A percentile compares a stretch with the other conserved stretches of the same genome.
phyloP scores from a whole-genome alignment of 129 eudicot species.

The Scalesia atractyloides region DNA sequence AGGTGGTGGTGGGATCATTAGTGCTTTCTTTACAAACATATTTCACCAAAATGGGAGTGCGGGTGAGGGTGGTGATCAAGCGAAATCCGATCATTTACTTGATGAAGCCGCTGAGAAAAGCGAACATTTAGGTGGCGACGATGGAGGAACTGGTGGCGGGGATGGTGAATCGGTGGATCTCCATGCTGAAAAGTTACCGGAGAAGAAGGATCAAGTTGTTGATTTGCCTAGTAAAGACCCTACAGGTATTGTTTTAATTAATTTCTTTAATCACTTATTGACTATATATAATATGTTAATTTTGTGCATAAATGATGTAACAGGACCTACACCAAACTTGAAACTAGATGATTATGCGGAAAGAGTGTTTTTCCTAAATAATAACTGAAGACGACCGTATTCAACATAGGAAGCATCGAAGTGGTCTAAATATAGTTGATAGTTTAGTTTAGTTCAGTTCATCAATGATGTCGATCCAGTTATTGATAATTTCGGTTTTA shows the following conservation, averaged over 20 bases:
- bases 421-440: background rate
- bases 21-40: constrained; percentile 32
- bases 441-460: background rate
- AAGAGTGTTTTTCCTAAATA: constrained; percentile 27
- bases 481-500: background rate
- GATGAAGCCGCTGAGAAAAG: constrained; percentile 24
- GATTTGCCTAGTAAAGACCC: constrained; percentile 37
- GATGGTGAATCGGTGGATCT: constrained; percentile 21
- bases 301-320: constrained; percentile 1
- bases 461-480: constrained; percentile 6
- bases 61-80: constrained; percentile 9
- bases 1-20: constrained; percentile 34
- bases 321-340: constrained; percentile 17
- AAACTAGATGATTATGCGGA: constrained; percentile 32
- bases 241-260: constrained; percentile 32
- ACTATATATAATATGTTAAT: background rate
- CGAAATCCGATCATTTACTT: background rate
- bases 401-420: constrained; percentile 3
- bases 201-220: constrained; percentile 30
- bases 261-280: background rate
- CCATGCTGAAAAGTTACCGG: constrained; percentile 19
- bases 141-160: constrained; percentile 20
- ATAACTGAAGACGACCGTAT: constrained; percentile 12
- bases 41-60: constrained; percentile 27
- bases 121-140: constrained; percentile 1